Evolutionary conservation across 495 filamentous ascomycete genomes (phyloP).

Genomic region (Xylaria venustula): DNA sequence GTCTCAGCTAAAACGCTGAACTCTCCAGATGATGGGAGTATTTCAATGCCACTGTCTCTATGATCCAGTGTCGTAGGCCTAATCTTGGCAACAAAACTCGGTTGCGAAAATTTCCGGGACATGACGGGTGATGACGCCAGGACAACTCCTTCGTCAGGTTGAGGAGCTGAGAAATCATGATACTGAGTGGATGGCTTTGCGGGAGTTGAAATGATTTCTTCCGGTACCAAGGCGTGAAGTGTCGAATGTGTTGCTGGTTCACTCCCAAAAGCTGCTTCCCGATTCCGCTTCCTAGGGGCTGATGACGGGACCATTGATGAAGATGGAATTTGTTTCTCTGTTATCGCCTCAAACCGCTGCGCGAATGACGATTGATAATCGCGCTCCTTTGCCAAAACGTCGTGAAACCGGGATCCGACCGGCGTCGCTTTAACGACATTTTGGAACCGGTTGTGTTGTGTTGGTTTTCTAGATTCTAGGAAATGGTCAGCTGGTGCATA

Average conservation of each 20-base stretch:
- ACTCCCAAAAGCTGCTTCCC: slow-evolving; percentile 18
- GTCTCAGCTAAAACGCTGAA: slow-evolving; percentile 34
- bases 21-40: slow-evolving; percentile 41
- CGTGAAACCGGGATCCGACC: slow-evolving; percentile 53
- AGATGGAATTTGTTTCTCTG: slow-evolving; percentile 21
- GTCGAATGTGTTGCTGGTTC: slow-evolving; percentile 16
- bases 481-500: slow-evolving; percentile 24
- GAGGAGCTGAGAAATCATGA: slow-evolving; percentile 16
- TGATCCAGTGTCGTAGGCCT: slow-evolving; percentile 16
- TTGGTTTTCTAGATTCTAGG: slow-evolving; percentile 63
- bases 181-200: slow-evolving; percentile 10
- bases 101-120: slow-evolving; percentile 50
- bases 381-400: slow-evolving; percentile 32
- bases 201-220: slow-evolving; percentile 33
- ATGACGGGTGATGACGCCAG: slow-evolving; percentile 43
- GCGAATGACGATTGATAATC: slow-evolving; percentile 10
- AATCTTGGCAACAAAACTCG: slow-evolving; percentile 25
- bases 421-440: slow-evolving; percentile 77
- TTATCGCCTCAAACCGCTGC: slow-evolving; percentile 14
- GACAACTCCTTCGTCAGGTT: slow-evolving; percentile 19
- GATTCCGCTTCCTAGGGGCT: slow-evolving; percentile 32
- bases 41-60: slow-evolving; percentile 31
- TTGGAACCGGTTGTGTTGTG: slow-evolving; percentile 53
- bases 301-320: slow-evolving; percentile 34
- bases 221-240: not conserved